Evolutionary conservation across 2,329 filamentous ascomycete species (phyloP), one percentile per base, ranked within the genome.

Genomic region (Verticillium longisporum): DNA sequence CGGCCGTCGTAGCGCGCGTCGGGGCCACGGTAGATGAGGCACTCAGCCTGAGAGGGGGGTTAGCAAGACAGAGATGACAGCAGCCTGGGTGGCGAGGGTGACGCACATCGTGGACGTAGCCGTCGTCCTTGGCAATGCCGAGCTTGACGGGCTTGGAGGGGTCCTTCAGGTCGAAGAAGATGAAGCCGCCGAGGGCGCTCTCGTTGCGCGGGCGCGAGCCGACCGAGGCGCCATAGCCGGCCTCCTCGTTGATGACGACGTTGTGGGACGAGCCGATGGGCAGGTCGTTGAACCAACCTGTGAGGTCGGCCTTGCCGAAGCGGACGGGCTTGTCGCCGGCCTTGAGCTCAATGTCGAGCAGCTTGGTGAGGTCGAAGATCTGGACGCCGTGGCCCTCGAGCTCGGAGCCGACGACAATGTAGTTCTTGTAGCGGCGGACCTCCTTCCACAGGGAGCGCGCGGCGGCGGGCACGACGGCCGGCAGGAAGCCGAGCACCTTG

Each of bases 281-380:
- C n/a, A 58, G 56, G n/a, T 64, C 63, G 36, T 63, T 62, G 65
- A 69, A 74, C 56, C 67, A 68, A 1, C 68, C 69, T 0, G 70
- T 70, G 10, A 74, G 62, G 55, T 73, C 72, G 55, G 66, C 61
- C 41, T 69, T 65, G 68, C 61, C 64, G 63, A 75, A 76, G n/a
- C 57, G 66, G 65, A 66, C 68, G 60, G 74, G 21, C 69, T 73
- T 18, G 75, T 69, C 0, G 78, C 56, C 56, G 26, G 50, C 56
- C n/a, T 74, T 67, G 0, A 76, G 75, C 66, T 80, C 73, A 59
- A 83, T 67, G 26, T 72, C 70, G 55, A 79, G 69, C 9, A 83
- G 74, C 61, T 80, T 84, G 65, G 74, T 80, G 80, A 85, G 78
- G 67, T 87, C 84, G 63, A 87, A 87, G 68, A 87, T 81, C 69